Conservation (phyloP, 73 alveolate genomes). For the Stentor coeruleus region DNA sequence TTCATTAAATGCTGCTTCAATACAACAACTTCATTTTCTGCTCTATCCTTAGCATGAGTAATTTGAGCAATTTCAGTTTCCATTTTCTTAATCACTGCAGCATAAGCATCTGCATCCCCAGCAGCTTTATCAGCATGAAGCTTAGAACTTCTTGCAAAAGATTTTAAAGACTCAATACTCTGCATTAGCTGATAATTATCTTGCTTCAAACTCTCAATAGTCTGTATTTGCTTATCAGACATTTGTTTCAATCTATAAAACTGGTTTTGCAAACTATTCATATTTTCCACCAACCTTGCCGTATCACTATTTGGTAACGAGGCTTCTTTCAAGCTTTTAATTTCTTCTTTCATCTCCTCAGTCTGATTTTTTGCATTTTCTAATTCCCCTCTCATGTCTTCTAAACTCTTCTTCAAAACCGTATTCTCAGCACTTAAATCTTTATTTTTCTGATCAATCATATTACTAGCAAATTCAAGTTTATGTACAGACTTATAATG, state of each 20-base stretch:
- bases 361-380: background rate
- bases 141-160: background rate
- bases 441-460: background rate
- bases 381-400: background rate
- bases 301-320: background rate
- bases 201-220: background rate
- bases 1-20: background rate
- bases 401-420: background rate
- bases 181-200: background rate
- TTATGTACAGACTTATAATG: constrained; percentile 23
- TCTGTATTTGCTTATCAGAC: background rate
- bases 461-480: background rate
- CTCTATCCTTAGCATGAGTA: background rate
- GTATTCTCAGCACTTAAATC: background rate
- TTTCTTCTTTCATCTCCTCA: background rate
- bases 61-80: background rate
- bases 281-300: background rate
- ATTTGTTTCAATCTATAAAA: too few relatives aligned
- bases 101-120: background rate
- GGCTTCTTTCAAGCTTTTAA: background rate
- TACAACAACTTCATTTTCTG: background rate
- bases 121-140: background rate
- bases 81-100: background rate
- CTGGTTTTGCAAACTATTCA: background rate
- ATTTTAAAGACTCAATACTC: background rate